Base-by-base conservation (phyloP, 805 yeast species). In the Suhomyces sp. region DNA sequence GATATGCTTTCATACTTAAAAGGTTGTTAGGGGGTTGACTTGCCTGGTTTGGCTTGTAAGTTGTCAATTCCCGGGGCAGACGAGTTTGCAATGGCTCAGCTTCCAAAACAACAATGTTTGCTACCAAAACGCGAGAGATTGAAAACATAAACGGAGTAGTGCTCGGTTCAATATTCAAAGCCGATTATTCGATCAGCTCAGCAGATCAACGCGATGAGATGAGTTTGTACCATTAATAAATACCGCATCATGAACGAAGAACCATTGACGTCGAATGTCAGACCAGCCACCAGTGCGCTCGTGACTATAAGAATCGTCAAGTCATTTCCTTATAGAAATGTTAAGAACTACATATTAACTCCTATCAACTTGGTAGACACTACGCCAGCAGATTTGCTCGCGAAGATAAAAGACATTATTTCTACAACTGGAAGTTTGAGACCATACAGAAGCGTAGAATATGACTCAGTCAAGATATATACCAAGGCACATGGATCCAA, bases 401-500 rank as follows among this genome's bases (percentile, higher is more conserved):
- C 81, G 17, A 74, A 72, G 53, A 73, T 86, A 8, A 59, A 73
- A 41, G 58, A 77, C 3, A 65, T 68, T 9, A 78, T 82, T 46
- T 67, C 71, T 52, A 79, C 86, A 4, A 77, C 82, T 12, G 90
- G 94, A 6, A 83, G 82, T 0, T 81, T 85, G 53, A 78, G 97
- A 61, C 96, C 98, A 1, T 92, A 84, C 68, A 78, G 97, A 62
- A 87, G 79, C 54, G 88, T 89, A 8, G 75, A 70, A 0, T 87
- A 83, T 56, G 88, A 93, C 63, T 76, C 92, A 0, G 66, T 93
- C 51, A 94, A 94, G 68, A 79, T 94, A 6, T 94, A 94, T 71
- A 87, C 97, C 25, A 91, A 90, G 64, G 98, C 99, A 0, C 98
- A 93, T 67, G 94, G 96, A 10, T 81, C 96, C 27, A 94, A 94